Evolutionary conservation across 1,139 yeast genomes (phyloP).

Genomic region (Blastobotrys aristatus): DNA sequence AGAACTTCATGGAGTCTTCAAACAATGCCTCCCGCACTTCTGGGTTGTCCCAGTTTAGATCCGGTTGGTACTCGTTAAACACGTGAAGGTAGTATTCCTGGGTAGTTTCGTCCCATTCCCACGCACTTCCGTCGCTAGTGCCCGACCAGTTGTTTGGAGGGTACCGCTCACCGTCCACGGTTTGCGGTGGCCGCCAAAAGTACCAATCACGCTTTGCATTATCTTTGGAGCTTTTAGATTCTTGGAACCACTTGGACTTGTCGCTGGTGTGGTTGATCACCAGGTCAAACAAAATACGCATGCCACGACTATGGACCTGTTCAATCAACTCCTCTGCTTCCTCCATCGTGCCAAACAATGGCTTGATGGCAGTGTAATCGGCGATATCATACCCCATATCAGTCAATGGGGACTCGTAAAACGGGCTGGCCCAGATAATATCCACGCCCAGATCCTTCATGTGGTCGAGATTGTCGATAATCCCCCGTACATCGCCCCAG

Average conservation of each 20-base stretch:
- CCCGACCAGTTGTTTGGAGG: slow-evolving; percentile 59
- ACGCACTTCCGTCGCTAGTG: slow-evolving; percentile 43
- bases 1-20: slow-evolving; percentile 45
- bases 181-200: slow-evolving; percentile 48
- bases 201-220: slow-evolving; percentile 61
- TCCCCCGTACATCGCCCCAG: slow-evolving; percentile 52
- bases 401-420: slow-evolving; percentile 54
- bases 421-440: slow-evolving; percentile 54
- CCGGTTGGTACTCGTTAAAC: slow-evolving; percentile 53
- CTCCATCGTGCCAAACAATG: slow-evolving; percentile 49
- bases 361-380: slow-evolving; percentile 48
- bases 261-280: slow-evolving; percentile 56
- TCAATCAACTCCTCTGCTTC: slow-evolving; percentile 48
- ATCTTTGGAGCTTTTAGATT: slow-evolving; percentile 46
- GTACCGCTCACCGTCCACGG: slow-evolving; percentile 42
- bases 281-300: slow-evolving; percentile 50
- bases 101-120: slow-evolving; percentile 52
- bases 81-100: slow-evolving; percentile 51
- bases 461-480: slow-evolving; percentile 48
- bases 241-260: slow-evolving; percentile 55
- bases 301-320: slow-evolving; percentile 45
- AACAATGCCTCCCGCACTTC: slow-evolving; percentile 49
- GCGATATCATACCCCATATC: slow-evolving; percentile 63
- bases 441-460: slow-evolving; percentile 49
- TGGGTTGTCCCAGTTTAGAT: slow-evolving; percentile 56